Percentiles rank a stretch among this genome's conserved stretches.
These are phyloP conservation scores for Kazachstania viticola DNA, from an alignment of 805 yeast genomes.

Conservation along the genomic window DNA sequence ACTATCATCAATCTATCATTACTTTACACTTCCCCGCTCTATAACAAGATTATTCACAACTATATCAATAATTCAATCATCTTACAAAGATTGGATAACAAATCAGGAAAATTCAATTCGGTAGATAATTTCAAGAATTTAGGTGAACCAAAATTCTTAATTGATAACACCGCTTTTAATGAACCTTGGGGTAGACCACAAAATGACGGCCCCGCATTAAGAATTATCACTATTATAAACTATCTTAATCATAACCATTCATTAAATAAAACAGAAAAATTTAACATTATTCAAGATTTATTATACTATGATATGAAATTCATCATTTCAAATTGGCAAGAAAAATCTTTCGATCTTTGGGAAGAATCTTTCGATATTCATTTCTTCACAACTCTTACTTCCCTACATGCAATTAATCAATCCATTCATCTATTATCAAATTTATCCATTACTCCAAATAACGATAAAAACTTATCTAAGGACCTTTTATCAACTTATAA, in stretches of 20 bases:
- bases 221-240: conserved; percentile 52
- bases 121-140: conserved; percentile 39
- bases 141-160: conserved; percentile 84
- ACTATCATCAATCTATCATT: conserved; percentile 31
- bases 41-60: conserved; percentile 34
- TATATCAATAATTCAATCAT: conserved; percentile 48
- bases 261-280: neutral
- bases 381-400: conserved; percentile 69
- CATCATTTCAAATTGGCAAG: conserved; percentile 48
- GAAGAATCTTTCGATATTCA: conserved; percentile 73
- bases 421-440: conserved; percentile 37
- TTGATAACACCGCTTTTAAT: conserved; percentile 50
- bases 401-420: conserved; percentile 52
- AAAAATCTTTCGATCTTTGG: conserved; percentile 79
- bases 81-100: conserved; percentile 58
- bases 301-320: conserved; percentile 63
- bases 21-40: neutral
- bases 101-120: conserved; percentile 44
- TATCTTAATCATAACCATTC: conserved; percentile 19
- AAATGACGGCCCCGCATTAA: conserved; percentile 85
- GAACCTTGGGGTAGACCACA: conserved; percentile 91
- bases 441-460: neutral
- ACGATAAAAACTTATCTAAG: neutral
- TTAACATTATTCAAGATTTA: conserved; percentile 38
- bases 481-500: conserved; percentile 13